phyloP scores from a whole-genome alignment of 495 filamentous ascomycete species.

The Eremomyces bilateralis region DNA sequence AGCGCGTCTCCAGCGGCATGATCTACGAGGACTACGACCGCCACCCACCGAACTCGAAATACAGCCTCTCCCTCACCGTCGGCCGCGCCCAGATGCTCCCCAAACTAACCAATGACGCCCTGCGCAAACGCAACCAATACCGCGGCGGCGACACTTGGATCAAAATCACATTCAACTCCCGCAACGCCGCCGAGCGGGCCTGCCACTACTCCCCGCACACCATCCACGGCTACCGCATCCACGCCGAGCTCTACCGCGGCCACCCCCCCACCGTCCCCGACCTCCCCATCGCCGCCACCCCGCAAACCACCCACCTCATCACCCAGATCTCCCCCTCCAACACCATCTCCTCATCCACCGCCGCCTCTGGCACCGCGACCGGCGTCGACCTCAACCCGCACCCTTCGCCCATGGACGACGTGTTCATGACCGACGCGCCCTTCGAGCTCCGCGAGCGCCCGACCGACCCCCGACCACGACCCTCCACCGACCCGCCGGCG shows the following conservation, averaged over 20 bases:
- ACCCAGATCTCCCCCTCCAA: conserved; percentile 8
- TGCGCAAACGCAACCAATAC: conserved; percentile 50
- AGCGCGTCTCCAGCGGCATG: conserved; percentile 44
- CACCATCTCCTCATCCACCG: conserved; percentile 21
- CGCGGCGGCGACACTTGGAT: conserved; percentile 75
- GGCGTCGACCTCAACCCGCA: conserved; percentile 1
- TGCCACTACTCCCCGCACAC: conserved; percentile 53
- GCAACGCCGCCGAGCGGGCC: conserved; percentile 55
- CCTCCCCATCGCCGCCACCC: conserved; percentile 26
- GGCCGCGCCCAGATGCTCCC: conserved; percentile 23
- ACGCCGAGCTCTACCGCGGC: conserved; percentile 55
- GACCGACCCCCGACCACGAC: conserved; percentile 12
- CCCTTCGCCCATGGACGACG: background rate
- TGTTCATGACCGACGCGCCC: conserved; percentile 7
- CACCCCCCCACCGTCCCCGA: conserved; percentile 41
- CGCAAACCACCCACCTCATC: conserved; percentile 11
- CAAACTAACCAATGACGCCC: conserved; percentile 43
- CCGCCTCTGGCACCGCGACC: conserved; percentile 41
- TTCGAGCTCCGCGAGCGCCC: conserved; percentile 22
- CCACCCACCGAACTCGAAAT: conserved; percentile 40
- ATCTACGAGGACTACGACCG: conserved; percentile 85
- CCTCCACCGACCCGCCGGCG: background rate
- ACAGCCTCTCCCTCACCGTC: conserved; percentile 32
- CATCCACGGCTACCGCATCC: conserved; percentile 54
- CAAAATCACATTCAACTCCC: conserved; percentile 76